Evolutionary conservation across 139 green algal genomes (phyloP).

Genomic region (Tetratostichococcus sp.): DNA sequence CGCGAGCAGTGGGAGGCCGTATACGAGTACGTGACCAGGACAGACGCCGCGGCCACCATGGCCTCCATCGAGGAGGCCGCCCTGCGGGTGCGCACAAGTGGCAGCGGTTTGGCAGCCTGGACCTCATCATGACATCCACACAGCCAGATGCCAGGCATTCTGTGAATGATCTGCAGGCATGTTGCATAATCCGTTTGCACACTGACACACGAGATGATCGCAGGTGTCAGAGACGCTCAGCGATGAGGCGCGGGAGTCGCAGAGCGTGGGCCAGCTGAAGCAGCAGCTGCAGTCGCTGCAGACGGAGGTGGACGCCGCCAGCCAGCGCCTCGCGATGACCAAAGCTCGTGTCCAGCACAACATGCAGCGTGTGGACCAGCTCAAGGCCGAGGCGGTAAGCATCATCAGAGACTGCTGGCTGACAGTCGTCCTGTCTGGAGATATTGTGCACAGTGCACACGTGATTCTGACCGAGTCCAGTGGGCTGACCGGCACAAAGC

Average conservation of each 20-base stretch:
- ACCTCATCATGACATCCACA: too few species aligned
- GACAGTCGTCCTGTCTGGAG: too few species aligned
- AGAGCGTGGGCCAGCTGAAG: conserved; percentile 50
- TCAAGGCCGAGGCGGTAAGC: conserved; percentile 63
- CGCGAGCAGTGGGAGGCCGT: conserved; percentile 73
- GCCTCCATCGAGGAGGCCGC: conserved; percentile 74
- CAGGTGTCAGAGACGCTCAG: conserved; percentile 59
- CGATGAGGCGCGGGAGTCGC: conserved; percentile 51
- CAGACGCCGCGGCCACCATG: conserved; percentile 68
- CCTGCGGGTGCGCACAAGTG: conserved; percentile 36
- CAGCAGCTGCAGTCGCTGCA: conserved; percentile 51
- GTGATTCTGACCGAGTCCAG: too few species aligned
- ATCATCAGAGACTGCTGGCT: too few species aligned
- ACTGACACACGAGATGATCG: too few species aligned
- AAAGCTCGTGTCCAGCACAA: conserved; percentile 59
- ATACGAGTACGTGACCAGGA: conserved; percentile 65
- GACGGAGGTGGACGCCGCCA: conserved; percentile 52
- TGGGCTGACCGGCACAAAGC: too few species aligned
- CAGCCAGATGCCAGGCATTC: too few species aligned
- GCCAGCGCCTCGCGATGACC: conserved; percentile 43
- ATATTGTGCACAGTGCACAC: too few species aligned
- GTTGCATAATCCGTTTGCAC: too few species aligned
- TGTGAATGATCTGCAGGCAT: too few species aligned
- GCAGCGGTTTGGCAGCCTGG: too few species aligned
- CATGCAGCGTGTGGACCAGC: conserved; percentile 60